Conservation (phyloP, 1,284 basidiomycete species). For the Psilocybe mexicana region DNA sequence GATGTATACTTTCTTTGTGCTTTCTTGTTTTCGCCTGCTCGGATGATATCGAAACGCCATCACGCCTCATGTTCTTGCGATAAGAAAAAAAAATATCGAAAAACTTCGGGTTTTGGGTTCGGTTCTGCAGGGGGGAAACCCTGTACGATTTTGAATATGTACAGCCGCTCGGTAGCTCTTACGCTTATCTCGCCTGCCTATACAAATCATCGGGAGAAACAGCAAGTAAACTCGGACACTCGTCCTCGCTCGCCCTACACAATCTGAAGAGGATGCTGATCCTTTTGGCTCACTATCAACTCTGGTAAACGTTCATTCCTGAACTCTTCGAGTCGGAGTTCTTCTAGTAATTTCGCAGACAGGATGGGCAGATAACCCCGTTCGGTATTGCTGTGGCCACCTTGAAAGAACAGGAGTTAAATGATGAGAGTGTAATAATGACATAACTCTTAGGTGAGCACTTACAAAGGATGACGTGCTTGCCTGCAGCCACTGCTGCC, state of each 20-base stretch:
- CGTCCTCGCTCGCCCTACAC: slow-evolving; percentile 35
- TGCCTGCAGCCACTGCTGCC: slow-evolving; percentile 70
- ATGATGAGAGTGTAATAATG: slow-evolving; percentile 24
- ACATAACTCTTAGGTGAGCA: slow-evolving; percentile 24
- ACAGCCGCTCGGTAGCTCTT: slow-evolving; percentile 4
- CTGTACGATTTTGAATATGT: slow-evolving; percentile 2
- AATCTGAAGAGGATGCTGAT: slow-evolving; percentile 61
- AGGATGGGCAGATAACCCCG: slow-evolving; percentile 80
- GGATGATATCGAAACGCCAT: neutral
- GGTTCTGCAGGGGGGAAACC: neutral
- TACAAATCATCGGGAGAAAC: slow-evolving; percentile 8
- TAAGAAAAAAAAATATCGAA: slow-evolving; percentile 13
- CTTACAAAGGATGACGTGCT: slow-evolving; percentile 79
- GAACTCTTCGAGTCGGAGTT: slow-evolving; percentile 42
- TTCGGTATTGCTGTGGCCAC: slow-evolving; percentile 87
- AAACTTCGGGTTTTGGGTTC: slow-evolving; percentile 8
- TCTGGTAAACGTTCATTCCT: slow-evolving; percentile 33
- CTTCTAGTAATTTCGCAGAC: slow-evolving; percentile 57
- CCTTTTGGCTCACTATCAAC: slow-evolving; percentile 58
- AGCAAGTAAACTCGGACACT: slow-evolving; percentile 8
- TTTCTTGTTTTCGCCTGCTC: neutral
- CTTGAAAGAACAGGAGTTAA: slow-evolving; percentile 32
- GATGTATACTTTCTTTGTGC: slow-evolving; percentile 1
- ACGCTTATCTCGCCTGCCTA: slow-evolving; percentile 5
- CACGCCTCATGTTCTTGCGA: slow-evolving; percentile 12